Evolutionary conservation across 805 yeast species (phyloP).

Genomic region (Candida silvicultrix): DNA sequence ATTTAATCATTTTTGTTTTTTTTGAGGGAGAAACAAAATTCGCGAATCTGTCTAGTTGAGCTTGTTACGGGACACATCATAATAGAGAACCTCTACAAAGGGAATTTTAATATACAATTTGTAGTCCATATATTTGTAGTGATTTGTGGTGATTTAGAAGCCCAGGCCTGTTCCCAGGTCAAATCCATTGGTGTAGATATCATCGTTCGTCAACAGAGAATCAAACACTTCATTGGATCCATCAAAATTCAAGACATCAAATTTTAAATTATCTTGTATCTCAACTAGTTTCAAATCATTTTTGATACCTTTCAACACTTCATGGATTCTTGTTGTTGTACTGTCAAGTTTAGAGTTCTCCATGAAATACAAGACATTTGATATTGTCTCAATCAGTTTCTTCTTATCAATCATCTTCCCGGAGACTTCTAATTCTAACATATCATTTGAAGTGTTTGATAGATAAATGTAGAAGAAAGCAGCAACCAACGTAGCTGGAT

Average conservation of each 20-base stretch:
- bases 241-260: constrained; percentile 15
- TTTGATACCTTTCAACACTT: constrained; percentile 34
- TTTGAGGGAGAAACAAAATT: background rate
- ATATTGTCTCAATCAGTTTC: constrained; percentile 14
- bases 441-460: constrained; percentile 18
- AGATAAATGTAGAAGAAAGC: constrained; percentile 33
- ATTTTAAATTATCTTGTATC: constrained; percentile 18
- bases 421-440: constrained; percentile 7
- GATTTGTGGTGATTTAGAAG: background rate
- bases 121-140: too few species aligned
- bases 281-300: constrained; percentile 34
- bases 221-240: constrained; percentile 17
- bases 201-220: constrained; percentile 19
- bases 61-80: background rate
- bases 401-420: constrained; percentile 14
- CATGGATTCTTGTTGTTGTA: constrained; percentile 36
- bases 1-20: background rate
- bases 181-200: constrained; percentile 11
- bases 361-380: constrained; percentile 18
- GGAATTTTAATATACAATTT: too few species aligned
- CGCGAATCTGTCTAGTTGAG: background rate
- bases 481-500: constrained; percentile 35
- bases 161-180: background rate
- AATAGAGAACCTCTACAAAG: background rate
- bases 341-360: constrained; percentile 27